phyloP scores from a whole-genome alignment of 192 early-diverging fungal genomes.

The Umbelopsis sp. region DNA sequence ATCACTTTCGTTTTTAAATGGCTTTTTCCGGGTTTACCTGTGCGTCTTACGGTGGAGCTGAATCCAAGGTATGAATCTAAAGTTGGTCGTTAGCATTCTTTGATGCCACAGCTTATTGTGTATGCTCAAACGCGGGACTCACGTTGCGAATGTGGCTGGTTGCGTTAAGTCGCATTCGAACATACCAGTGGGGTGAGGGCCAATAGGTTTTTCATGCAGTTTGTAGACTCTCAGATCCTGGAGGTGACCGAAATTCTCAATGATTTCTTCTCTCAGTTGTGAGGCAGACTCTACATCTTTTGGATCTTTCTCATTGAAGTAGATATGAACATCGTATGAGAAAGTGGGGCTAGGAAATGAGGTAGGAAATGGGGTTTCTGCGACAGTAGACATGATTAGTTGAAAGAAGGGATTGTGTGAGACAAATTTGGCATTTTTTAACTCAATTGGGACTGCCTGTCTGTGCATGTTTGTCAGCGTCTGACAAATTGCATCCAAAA shows the following conservation, averaged over 20 bases:
- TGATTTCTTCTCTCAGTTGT: conserved; percentile 22
- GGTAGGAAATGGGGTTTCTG: conserved; percentile 14
- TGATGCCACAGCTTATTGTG: too few species aligned
- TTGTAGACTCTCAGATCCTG: conserved; percentile 21
- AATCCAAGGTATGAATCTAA: conserved; percentile 13
- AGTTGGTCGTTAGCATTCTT: neutral
- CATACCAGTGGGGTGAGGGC: conserved; percentile 29
- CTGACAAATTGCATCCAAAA: too few species aligned
- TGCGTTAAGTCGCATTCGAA: conserved; percentile 27
- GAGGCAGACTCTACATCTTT: conserved; percentile 4
- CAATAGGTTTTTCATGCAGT: neutral
- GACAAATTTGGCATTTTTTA: too few species aligned
- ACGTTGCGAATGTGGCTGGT: conserved; percentile 13
- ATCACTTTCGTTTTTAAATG: too few species aligned
- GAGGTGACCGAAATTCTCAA: conserved; percentile 25
- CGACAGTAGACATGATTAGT: neutral
- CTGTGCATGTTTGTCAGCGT: too few species aligned
- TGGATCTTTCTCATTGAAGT: conserved; percentile 20
- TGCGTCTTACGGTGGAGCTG: conserved; percentile 1
- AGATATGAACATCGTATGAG: conserved; percentile 26
- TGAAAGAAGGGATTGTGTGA: neutral
- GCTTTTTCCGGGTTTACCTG: neutral
- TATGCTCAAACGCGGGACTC: neutral
- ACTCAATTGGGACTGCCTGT: too few species aligned
- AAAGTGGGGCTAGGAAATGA: conserved; percentile 23